A percentile compares a stretch with the other conserved stretches of the same genome.
Conservation (phyloP, 78 protist species). For the Fonticula alba region DNA sequence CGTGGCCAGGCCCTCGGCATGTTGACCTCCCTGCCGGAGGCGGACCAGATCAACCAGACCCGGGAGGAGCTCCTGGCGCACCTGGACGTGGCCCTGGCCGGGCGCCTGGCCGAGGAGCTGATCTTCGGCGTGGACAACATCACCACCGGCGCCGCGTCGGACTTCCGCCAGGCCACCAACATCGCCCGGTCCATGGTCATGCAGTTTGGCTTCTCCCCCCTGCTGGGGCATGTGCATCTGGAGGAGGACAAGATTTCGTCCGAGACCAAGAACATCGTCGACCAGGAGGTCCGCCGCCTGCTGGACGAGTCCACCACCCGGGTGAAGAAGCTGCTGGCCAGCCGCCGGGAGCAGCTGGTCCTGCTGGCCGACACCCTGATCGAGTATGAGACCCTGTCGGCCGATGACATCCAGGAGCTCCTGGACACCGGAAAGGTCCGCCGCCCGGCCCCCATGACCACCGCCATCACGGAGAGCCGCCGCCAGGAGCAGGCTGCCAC, state of each 20-base stretch:
- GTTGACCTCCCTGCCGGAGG: slow-evolving; percentile 31
- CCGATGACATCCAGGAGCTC: slow-evolving; percentile 18
- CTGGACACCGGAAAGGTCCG: too few relatives aligned
- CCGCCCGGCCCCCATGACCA: too few relatives aligned
- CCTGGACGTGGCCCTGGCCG: slow-evolving; percentile 70
- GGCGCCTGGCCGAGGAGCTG: slow-evolving; percentile 76
- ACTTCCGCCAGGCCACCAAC: slow-evolving; percentile 26
- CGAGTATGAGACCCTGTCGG: slow-evolving; percentile 44
- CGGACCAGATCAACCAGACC: slow-evolving; percentile 22
- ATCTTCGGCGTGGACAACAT: slow-evolving; percentile 53
- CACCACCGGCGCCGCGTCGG: slow-evolving; percentile 33
- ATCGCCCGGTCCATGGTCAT: slow-evolving; percentile 50
- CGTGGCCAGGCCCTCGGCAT: slow-evolving; percentile 64
- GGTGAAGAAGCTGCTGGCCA: slow-evolving; percentile 20
- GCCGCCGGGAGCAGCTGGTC: slow-evolving; percentile 28
- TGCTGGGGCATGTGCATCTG: slow-evolving; percentile 1
- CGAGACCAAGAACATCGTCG: slow-evolving; percentile 25
- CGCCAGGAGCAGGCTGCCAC: too few relatives aligned
- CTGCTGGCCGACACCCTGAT: slow-evolving; percentile 42
- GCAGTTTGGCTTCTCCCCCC: slow-evolving; percentile 36
- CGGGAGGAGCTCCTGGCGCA: slow-evolving; percentile 39
- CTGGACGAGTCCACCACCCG: slow-evolving; percentile 6
- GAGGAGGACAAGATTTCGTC: slow-evolving; percentile 18
- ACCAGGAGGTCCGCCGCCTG: slow-evolving; percentile 19
- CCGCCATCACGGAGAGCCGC: too few relatives aligned